phyloP scores from a whole-genome alignment of 2,329 filamentous ascomycete species.

The Microdochium bolleyi region DNA sequence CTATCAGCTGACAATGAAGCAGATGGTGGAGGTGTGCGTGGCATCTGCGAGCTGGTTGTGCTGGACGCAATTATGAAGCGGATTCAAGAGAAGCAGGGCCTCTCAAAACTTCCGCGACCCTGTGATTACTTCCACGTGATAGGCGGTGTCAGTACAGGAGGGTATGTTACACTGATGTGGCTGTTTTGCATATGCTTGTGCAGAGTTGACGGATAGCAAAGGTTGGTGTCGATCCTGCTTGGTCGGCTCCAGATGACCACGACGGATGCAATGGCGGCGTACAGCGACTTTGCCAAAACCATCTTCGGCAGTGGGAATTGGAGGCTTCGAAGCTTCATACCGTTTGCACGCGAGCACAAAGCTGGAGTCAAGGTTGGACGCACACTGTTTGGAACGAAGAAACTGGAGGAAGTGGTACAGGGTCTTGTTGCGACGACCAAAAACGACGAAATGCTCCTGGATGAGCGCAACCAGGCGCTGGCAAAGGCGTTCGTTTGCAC shows the following conservation, averaged over 20 bases:
- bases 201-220: conserved; percentile 8
- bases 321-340: not conserved
- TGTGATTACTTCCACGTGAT: conserved; percentile 31
- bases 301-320: conserved; percentile 24
- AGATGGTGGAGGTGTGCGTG: conserved; percentile 27
- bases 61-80: conserved; percentile 22
- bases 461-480: conserved; percentile 5
- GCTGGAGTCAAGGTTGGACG: conserved; percentile 1
- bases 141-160: conserved; percentile 26
- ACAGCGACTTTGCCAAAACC: conserved; percentile 24
- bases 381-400: conserved; percentile 20
- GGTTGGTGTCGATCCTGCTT: conserved; percentile 38
- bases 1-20: not conserved
- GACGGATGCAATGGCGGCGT: conserved; percentile 30
- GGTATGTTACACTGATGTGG: conserved; percentile 10
- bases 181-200: not conserved
- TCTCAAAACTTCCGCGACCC: conserved; percentile 18
- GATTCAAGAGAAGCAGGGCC: conserved; percentile 11
- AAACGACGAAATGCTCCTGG: conserved; percentile 11
- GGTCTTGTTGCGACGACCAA: conserved; percentile 8
- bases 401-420: conserved; percentile 21
- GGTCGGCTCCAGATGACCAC: conserved; percentile 35
- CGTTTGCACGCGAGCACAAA: not conserved
- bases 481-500: conserved; percentile 19
- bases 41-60: conserved; percentile 24